Base-by-base conservation (phyloP, 192 early-diverging fungal genomes). In the Coemansia pectinata region DNA sequence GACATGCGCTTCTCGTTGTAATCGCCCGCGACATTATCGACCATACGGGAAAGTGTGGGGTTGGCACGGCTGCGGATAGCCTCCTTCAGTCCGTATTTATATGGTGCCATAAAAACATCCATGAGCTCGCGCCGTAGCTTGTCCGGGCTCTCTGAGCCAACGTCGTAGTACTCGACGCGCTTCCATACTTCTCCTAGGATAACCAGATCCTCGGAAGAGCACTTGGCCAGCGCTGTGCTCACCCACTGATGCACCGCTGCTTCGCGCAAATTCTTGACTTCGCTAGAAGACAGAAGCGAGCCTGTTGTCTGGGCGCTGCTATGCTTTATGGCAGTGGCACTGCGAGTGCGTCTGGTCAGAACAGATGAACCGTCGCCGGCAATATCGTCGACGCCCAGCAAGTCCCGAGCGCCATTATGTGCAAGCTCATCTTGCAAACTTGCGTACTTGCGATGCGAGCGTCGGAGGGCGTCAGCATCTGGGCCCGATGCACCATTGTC, bases 151-250 rank as follows among this genome's bases (percentile, higher is more conserved):
- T 77, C 64, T 11, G 67, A 47, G 62, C 53, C 66, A 11, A 57
- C 40, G 14, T 85, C 78, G 55, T 69, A 74, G 66, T 77, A 74
- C 63, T 74, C 72, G 40, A 80, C 68, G 62, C 83, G 83, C 53
- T 72, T 80, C 83, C 83, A 85, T 50, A 80, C 71, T 55, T 85
- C 83, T 66, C 60, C 62, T 19, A 85, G 67, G 4, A 81, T 41
- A 17, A 85, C 63, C 69, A 80, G 60, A 62, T 85, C 83, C 48
- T 85, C 74, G 33, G 83, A 63, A n/a, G 78, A 74, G 62, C 67
- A 80, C 45, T 67, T 55, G 12, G 41, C 55, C 52, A 85, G 65
- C 52, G 66, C 53, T 27, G 52, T 29, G 48, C 67, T 52, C 15
- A 85, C 64, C 78, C 71, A 77, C 47, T 74, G 55, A 27, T 69